Evolutionary conservation across 2,329 filamentous ascomycete genomes (phyloP).

Genomic region (Clathrospora elynae): DNA sequence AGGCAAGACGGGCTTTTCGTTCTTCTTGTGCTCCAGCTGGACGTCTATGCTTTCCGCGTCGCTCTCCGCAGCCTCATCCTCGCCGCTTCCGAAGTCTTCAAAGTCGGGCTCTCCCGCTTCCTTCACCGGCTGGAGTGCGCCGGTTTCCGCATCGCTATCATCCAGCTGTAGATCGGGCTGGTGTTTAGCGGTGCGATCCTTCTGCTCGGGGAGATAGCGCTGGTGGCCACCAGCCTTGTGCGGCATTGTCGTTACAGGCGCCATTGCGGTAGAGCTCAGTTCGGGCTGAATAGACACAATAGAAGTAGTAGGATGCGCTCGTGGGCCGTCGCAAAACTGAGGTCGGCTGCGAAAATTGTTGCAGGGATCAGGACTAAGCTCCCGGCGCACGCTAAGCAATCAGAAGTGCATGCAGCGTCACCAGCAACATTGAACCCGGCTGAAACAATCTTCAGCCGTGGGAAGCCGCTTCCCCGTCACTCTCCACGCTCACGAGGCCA

Average conservation of each 20-base stretch:
- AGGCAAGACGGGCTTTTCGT: slow-evolving; percentile 50
- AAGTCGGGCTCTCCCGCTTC: slow-evolving; percentile 28
- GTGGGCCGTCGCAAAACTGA: slow-evolving; percentile 30
- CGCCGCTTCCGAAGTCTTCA: slow-evolving; percentile 30
- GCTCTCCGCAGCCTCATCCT: slow-evolving; percentile 15
- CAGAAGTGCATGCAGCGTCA: no score
- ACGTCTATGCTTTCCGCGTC: slow-evolving; percentile 31
- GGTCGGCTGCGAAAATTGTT: slow-evolving; percentile 39
- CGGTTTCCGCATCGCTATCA: slow-evolving; percentile 30
- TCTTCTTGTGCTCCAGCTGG: slow-evolving; percentile 25
- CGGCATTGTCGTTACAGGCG: slow-evolving; percentile 31
- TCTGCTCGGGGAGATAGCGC: slow-evolving; percentile 27
- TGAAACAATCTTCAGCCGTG: no score
- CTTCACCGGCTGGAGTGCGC: slow-evolving; percentile 29
- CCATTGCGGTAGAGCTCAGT: slow-evolving; percentile 35
- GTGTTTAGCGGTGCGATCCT: slow-evolving; percentile 15
- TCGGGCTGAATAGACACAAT: no score
- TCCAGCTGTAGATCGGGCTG: slow-evolving; percentile 26
- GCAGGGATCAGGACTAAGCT: slow-evolving; percentile 35
- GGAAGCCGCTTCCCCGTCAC: no score
- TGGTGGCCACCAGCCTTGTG: slow-evolving; percentile 29
- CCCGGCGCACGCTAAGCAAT: slow-evolving; percentile 15
- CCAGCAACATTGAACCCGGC: no score
- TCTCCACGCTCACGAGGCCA: no score
- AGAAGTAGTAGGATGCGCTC: slow-evolving; percentile 19